Base-by-base conservation (phyloP, 179 eudicot genomes). In the Nepenthes alata region DNA sequence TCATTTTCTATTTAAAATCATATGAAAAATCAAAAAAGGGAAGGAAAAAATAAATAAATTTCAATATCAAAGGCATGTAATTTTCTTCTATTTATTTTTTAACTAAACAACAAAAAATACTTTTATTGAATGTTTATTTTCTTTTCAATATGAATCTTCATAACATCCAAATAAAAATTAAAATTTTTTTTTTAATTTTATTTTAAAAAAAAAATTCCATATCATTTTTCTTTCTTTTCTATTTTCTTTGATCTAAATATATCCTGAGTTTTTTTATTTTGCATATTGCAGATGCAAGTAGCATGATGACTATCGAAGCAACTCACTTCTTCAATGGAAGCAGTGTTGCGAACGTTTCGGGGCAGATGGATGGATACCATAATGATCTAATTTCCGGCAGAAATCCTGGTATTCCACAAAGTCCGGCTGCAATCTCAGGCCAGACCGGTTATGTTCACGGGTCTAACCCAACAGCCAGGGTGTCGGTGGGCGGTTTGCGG, bases 401-500 rank as follows among this genome's bases (percentile, higher is more conserved):
- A 71, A 75, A 58, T 63, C 66, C 74, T 62, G 69, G 47, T 65
- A 49, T 75, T 53, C 74, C 86, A 57, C 86, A 81, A 77, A 80
- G 63, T 80, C 61, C 77, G 58, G 78, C 66, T 65, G 69, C 80
- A 39, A 62, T 74, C 50, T 65, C 76, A 11, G 72, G 75, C 45
- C 95, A 83, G 52, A 15, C 78, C 44, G 70, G 81, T 45, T 85
- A 75, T 72, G 63, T 68, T 64, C 88, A 81, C 71, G 80, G 89
- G 59, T 75, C 86, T 47, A 48, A 60, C 58, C 80, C 86, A 37
- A 72, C 63, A 59, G 67, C 64, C 59, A 76, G 86, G 78, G 77
- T 76, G 68, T 73, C 89, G 66, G 64, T 81, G 55, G 83, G 81
- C 67, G 81, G 71, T 72, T 44, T 77, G 63, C 83, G 50, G 36